These are phyloP conservation scores for Penicillium pulvis DNA, from an alignment of 495 filamentous ascomycete genomes.

Conservation along the genomic window DNA sequence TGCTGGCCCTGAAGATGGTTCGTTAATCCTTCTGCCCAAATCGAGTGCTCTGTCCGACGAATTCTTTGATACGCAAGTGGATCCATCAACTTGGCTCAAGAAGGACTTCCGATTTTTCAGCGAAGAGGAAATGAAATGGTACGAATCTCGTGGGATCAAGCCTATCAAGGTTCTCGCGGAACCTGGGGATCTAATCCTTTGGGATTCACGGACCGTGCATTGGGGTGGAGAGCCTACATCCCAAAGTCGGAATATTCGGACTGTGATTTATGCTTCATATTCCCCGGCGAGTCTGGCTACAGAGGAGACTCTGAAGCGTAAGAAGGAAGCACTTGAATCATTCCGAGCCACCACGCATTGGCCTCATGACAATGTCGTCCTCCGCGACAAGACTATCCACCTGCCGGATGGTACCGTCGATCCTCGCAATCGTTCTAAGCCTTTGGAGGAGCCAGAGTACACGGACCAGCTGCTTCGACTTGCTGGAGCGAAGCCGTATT, in stretches of 20 bases:
- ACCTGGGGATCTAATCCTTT: constrained; percentile 46
- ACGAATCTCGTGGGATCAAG: constrained; percentile 28
- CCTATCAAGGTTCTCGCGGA: constrained; percentile 41
- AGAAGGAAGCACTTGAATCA: constrained; percentile 37
- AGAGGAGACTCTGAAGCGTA: constrained; percentile 31
- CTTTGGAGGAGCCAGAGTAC: constrained; percentile 34
- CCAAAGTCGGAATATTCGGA: constrained; percentile 30
- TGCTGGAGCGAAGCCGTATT: constrained; percentile 37
- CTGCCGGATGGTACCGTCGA: constrained; percentile 32
- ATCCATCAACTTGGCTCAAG: constrained; percentile 27
- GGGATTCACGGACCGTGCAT: constrained; percentile 45
- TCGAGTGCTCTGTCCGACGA: constrained; percentile 34
- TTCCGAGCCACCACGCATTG: constrained; percentile 46
- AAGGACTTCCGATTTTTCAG: constrained; percentile 35
- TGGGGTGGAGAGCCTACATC: constrained; percentile 31
- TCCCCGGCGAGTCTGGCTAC: constrained; percentile 36
- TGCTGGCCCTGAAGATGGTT: constrained; percentile 38
- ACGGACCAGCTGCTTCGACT: constrained; percentile 35
- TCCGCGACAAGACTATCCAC: constrained; percentile 21
- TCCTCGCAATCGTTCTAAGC: constrained; percentile 35
- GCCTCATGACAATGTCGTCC: constrained; percentile 38
- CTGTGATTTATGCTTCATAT: constrained; percentile 43
- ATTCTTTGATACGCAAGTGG: constrained; percentile 38
- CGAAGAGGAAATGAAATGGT: constrained; percentile 38
- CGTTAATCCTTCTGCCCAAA: constrained; percentile 32